Percentiles rank a stretch among this genome's conserved stretches.
These are phyloP conservation scores for Daphne laureola DNA, from an alignment of 441 rosid genomes.

Conservation along the genomic window DNA sequence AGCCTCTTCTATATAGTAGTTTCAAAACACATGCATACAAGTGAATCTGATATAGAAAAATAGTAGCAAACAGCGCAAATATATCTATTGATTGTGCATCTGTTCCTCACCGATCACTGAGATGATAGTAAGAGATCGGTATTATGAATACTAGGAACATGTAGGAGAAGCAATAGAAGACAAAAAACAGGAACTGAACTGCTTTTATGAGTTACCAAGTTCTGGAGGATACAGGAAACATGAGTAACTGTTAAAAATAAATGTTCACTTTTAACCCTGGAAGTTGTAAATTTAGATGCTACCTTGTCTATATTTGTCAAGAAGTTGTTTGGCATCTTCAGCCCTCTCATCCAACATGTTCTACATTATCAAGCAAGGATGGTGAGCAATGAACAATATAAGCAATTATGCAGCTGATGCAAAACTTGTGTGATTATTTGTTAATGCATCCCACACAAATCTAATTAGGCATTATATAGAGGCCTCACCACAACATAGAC, in stretches of 20 bases:
- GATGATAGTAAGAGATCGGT: not conserved
- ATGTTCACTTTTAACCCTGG: too few species aligned
- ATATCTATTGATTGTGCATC: too few species aligned
- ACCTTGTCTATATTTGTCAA: slow-evolving; percentile 89
- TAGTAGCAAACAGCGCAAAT: too few species aligned
- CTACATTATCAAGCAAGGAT: slow-evolving; percentile 34
- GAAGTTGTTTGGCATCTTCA: slow-evolving; percentile 63
- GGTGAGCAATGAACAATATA: slow-evolving; percentile 1
- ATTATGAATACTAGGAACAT: not conserved
- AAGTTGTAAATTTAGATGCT: slow-evolving; percentile 14
- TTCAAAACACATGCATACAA: too few species aligned
- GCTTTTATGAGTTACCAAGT: not conserved
- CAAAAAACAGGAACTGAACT: not conserved
- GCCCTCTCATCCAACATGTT: slow-evolving; percentile 41
- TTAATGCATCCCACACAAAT: not conserved
- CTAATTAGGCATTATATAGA: not conserved
- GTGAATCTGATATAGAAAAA: too few species aligned
- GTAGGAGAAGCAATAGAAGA: too few species aligned
- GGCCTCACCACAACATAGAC: not conserved
- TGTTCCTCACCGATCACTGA: too few species aligned
- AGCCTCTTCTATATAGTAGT: too few species aligned
- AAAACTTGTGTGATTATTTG: slow-evolving; percentile 5
- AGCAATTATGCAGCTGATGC: slow-evolving; percentile 4
- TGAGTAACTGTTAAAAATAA: too few species aligned
- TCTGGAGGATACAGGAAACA: too few species aligned